Conservation (phyloP, 2,329 filamentous ascomycete species). For the Penicillium corylophilum region DNA sequence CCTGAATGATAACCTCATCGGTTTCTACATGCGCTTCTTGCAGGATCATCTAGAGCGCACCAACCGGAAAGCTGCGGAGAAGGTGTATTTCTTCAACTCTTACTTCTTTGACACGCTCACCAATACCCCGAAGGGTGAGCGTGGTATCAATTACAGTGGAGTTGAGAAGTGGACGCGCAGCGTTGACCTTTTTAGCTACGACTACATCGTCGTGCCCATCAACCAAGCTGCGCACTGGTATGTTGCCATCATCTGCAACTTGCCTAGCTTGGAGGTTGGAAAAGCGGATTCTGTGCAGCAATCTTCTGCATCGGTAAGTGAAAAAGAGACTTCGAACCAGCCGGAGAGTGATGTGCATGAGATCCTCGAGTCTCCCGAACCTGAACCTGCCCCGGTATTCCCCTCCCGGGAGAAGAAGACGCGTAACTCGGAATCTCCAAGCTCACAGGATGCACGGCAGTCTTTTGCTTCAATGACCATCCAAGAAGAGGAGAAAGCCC, state of each 20-base stretch:
- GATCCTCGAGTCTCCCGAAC: slow-evolving; percentile 29
- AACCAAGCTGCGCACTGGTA: slow-evolving; percentile 91
- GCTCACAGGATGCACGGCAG: slow-evolving; percentile 24
- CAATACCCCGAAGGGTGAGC: slow-evolving; percentile 52
- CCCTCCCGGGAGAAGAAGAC: neutral
- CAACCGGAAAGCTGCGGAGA: slow-evolving; percentile 57
- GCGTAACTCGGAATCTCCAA: neutral
- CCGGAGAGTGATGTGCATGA: slow-evolving; percentile 24
- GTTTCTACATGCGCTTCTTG: slow-evolving; percentile 78
- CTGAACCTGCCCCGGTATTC: slow-evolving; percentile 13
- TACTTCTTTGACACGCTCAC: slow-evolving; percentile 84
- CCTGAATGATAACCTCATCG: slow-evolving; percentile 88
- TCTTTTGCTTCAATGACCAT: slow-evolving; percentile 29
- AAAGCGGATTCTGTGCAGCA: slow-evolving; percentile 3
- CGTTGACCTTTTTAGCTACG: slow-evolving; percentile 78
- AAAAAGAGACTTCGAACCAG: slow-evolving; percentile 11
- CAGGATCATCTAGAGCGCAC: slow-evolving; percentile 60
- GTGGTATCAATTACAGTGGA: slow-evolving; percentile 74
- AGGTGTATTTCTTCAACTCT: slow-evolving; percentile 86
- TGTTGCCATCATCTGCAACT: slow-evolving; percentile 90
- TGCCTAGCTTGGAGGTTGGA: slow-evolving; percentile 58
- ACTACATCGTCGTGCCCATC: slow-evolving; percentile 89
- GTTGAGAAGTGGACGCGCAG: slow-evolving; percentile 87
- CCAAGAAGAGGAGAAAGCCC: slow-evolving; percentile 4
- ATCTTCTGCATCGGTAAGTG: slow-evolving; percentile 2